Conservation (phyloP, 2,329 filamentous ascomycete species). For the Chaetomiaceae sp. region DNA sequence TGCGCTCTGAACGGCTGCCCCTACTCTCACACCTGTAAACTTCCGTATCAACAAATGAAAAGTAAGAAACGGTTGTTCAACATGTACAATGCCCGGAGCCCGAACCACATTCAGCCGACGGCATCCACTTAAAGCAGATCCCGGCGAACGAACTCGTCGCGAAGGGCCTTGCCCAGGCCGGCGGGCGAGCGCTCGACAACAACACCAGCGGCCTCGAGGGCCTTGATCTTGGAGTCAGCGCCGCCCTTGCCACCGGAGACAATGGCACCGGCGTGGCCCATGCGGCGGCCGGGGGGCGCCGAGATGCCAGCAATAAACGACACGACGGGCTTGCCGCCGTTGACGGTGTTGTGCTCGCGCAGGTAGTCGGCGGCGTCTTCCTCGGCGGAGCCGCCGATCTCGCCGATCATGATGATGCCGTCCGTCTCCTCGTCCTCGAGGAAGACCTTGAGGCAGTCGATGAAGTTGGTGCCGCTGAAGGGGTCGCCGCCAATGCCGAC, state of each 20-base stretch:
- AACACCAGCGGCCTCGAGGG: slow-evolving; percentile 87
- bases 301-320: slow-evolving; percentile 98
- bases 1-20: neutral
- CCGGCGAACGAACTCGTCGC: slow-evolving; percentile 91
- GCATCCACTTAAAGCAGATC: slow-evolving; percentile 70
- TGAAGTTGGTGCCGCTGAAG: slow-evolving; percentile 99
- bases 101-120: slow-evolving; percentile 1
- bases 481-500: slow-evolving; percentile 98
- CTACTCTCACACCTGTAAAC: slow-evolving; percentile 1
- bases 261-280: slow-evolving; percentile 98
- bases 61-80: neutral
- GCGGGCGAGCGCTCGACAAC: slow-evolving; percentile 95
- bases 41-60: slow-evolving; percentile 10
- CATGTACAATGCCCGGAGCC: slow-evolving; percentile 13
- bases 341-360: slow-evolving; percentile 80
- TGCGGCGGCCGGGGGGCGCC: slow-evolving; percentile 89
- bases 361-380: slow-evolving; percentile 98
- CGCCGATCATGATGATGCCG: slow-evolving; percentile 99
- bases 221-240: slow-evolving; percentile 95
- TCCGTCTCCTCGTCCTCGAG: slow-evolving; percentile 93
- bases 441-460: slow-evolving; percentile 98
- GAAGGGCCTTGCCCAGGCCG: slow-evolving; percentile 83
- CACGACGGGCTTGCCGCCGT: slow-evolving; percentile 85
- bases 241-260: slow-evolving; percentile 96
- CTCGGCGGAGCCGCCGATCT: slow-evolving; percentile 95